These are phyloP conservation scores for Parafenestella ontariensis DNA, from an alignment of 2,329 filamentous ascomycete species.

Conservation along the genomic window DNA sequence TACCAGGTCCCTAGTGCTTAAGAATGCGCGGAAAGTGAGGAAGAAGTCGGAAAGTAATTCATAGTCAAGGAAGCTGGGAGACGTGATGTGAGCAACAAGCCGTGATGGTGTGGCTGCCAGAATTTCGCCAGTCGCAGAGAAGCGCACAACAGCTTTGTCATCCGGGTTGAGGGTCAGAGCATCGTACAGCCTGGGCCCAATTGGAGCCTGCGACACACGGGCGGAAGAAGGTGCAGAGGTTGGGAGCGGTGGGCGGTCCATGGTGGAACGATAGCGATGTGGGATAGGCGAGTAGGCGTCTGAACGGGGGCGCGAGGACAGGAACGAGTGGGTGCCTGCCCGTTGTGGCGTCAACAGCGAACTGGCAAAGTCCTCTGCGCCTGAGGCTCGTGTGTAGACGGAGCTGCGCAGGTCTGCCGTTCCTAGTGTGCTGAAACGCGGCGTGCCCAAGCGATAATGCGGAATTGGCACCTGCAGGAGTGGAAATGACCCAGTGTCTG, in stretches of 20 bases:
- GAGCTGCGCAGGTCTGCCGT: slow-evolving; percentile 81
- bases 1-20: slow-evolving; percentile 77
- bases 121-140: slow-evolving; percentile 76
- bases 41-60: slow-evolving; percentile 98
- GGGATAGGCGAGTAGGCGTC: slow-evolving; percentile 47
- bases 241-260: slow-evolving; percentile 44
- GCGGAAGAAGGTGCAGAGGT: slow-evolving; percentile 45
- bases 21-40: slow-evolving; percentile 88
- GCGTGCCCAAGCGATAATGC: slow-evolving; percentile 81
- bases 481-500: slow-evolving; percentile 63
- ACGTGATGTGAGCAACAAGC: slow-evolving; percentile 95
- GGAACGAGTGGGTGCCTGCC: slow-evolving; percentile 41
- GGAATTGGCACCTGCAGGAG: slow-evolving; percentile 79
- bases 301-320: slow-evolving; percentile 46
- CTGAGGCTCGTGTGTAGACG: slow-evolving; percentile 73
- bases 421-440: slow-evolving; percentile 77
- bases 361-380: slow-evolving; percentile 71
- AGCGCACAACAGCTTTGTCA: slow-evolving; percentile 81
- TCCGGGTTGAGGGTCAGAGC: slow-evolving; percentile 81
- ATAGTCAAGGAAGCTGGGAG: slow-evolving; percentile 93
- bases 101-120: slow-evolving; percentile 89
- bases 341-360: slow-evolving; percentile 60
- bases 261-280: slow-evolving; percentile 43
- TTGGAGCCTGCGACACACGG: slow-evolving; percentile 46
- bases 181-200: slow-evolving; percentile 78